Evolutionary conservation across 75 land plant species (phyloP), one percentile per base, ranked within the genome.

Genomic region (Selaginella tamariscina): DNA sequence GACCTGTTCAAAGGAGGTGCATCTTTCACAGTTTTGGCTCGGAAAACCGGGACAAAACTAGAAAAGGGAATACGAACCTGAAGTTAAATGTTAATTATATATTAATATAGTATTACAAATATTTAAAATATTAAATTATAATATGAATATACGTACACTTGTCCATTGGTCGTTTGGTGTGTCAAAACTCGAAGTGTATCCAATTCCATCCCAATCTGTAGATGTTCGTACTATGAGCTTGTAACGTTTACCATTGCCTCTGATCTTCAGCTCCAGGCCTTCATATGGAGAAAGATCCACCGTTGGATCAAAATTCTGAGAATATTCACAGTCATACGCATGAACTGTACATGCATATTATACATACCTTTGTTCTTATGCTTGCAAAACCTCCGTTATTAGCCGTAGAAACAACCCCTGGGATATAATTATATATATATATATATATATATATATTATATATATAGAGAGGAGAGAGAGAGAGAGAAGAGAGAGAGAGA

Each of bases 331-430:
- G 13, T 2, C 55, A 15, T 5, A 5, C 49, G 5, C 5, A 39
- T 39, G 49, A 5, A 5, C 49, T 39, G 5, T 5, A 15, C 49
- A 5, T 5, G 49, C 5, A 15, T 59, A n/a, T 8, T n/a, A 8
- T 8, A 5, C 8, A 32, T 70, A 88, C 96, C 91, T 70, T 81
- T 56, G 93, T 91, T 64, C 99, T 81, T 57, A 91, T 82, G 68
- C 99, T 95, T 20, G 93, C 82, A 75, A 95, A 95, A 1, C 99
- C 99, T 21, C 99, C 99, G 78, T 84, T 95, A 77, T 95, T 95
- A 56, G 82, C 84, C 54, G 97, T 91, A 2, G 99, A 95, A 70
- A 95, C 93, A 81, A 66, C 32, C 33, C 99, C 99, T 90, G n/a
- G n/a, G n/a, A n/a, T n/a, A n/a, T n/a, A n/a, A n/a, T n/a, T n/a